A percentile compares a stretch with the other conserved stretches of the same genome.
Evolutionary conservation across 208 protist genomes (phyloP).

Genomic region (Leptomonas seymouri): DNA sequence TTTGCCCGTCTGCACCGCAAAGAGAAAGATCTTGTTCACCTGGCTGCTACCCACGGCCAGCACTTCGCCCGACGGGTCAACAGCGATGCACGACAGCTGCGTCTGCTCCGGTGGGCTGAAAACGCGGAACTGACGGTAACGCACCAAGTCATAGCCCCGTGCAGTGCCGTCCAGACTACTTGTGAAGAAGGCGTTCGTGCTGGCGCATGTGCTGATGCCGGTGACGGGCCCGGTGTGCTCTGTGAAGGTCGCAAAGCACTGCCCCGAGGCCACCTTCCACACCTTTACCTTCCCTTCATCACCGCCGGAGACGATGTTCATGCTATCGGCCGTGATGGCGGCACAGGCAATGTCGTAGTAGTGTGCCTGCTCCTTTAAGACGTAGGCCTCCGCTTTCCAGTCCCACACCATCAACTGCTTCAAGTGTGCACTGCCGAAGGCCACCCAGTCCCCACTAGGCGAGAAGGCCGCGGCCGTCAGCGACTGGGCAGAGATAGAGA

Average conservation of each 20-base stretch:
- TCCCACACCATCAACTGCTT: slow-evolving; percentile 95
- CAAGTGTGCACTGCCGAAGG: slow-evolving; percentile 87
- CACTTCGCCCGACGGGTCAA: slow-evolving; percentile 92
- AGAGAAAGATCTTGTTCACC: slow-evolving; percentile 88
- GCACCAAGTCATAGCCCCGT: slow-evolving; percentile 91
- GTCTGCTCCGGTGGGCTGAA: slow-evolving; percentile 78
- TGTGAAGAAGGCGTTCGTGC: slow-evolving; percentile 92
- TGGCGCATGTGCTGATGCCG: slow-evolving; percentile 75
- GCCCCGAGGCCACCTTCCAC: slow-evolving; percentile 88
- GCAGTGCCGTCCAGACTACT: slow-evolving; percentile 92
- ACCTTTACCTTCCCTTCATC: slow-evolving; percentile 95
- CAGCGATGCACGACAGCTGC: slow-evolving; percentile 92
- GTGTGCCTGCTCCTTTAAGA: slow-evolving; percentile 94
- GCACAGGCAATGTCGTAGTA: slow-evolving; percentile 91
- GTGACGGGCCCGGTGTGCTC: slow-evolving; percentile 89
- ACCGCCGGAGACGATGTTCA: slow-evolving; percentile 88
- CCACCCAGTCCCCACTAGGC: slow-evolving; percentile 83
- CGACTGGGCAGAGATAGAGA: slow-evolving; percentile 92
- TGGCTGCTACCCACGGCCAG: slow-evolving; percentile 84
- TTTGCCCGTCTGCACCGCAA: slow-evolving; percentile 91
- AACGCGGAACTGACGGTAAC: slow-evolving; percentile 91
- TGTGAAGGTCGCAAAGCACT: slow-evolving; percentile 94
- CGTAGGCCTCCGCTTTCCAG: slow-evolving; percentile 92
- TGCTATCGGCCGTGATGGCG: slow-evolving; percentile 90
- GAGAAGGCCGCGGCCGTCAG: slow-evolving; percentile 88